Evolutionary conservation across 2,329 filamentous ascomycete genomes (phyloP).

Genomic region (Rhynchosporium secalis): DNA sequence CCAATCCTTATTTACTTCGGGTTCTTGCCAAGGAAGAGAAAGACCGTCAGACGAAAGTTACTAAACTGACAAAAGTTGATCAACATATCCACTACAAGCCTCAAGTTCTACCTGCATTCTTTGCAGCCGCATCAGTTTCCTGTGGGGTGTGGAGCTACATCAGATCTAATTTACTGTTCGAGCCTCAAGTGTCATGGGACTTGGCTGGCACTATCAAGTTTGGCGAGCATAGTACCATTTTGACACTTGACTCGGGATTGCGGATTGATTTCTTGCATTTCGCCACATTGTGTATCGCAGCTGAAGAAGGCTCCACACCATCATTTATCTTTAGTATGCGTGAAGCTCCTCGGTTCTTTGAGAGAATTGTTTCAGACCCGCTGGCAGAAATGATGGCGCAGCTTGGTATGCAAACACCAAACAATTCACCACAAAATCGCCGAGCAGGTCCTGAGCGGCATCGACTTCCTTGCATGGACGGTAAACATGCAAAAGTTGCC

Average conservation of each 20-base stretch:
- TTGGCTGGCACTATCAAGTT: slow-evolving; percentile 43
- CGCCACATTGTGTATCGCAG: slow-evolving; percentile 40
- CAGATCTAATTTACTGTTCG: slow-evolving; percentile 43
- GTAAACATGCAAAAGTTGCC: slow-evolving; percentile 42
- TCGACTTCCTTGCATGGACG: slow-evolving; percentile 42
- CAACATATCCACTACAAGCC: slow-evolving; percentile 1
- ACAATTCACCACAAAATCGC: slow-evolving; percentile 10
- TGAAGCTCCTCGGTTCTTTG: slow-evolving; percentile 53
- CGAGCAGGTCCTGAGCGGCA: slow-evolving; percentile 18
- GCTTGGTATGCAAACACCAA: slow-evolving; percentile 11
- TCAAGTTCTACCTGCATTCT: slow-evolving; percentile 34
- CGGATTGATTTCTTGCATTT: slow-evolving; percentile 51
- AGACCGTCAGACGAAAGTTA: slow-evolving; percentile 20
- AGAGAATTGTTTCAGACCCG: slow-evolving; percentile 24
- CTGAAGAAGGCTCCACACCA: slow-evolving; percentile 43
- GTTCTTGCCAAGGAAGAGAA: slow-evolving; percentile 32
- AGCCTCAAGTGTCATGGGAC: slow-evolving; percentile 45
- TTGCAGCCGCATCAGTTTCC: slow-evolving; percentile 40
- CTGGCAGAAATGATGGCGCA: slow-evolving; percentile 15
- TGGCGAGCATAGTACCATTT: slow-evolving; percentile 43
- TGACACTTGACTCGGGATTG: slow-evolving; percentile 40
- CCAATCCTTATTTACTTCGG: slow-evolving; percentile 29
- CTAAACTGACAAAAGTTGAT: background rate
- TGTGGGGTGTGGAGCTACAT: slow-evolving; percentile 49
- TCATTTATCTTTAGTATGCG: slow-evolving; percentile 53